These are phyloP conservation scores for Aspergillus glaucus DNA, from an alignment of 2,329 filamentous ascomycete genomes.

Conservation along the genomic window DNA sequence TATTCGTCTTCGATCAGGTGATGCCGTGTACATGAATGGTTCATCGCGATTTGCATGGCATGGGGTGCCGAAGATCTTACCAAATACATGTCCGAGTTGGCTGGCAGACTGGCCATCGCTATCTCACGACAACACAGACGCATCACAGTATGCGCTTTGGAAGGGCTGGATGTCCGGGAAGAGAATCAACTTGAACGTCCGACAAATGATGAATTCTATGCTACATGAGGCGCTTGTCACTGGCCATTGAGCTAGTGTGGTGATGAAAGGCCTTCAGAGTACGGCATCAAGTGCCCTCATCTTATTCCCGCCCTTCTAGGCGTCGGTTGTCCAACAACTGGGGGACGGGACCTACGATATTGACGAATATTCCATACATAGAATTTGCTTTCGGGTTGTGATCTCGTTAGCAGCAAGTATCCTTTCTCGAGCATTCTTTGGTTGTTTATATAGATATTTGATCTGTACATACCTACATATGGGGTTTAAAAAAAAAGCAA, in stretches of 20 bases:
- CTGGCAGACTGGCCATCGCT: conserved; percentile 65
- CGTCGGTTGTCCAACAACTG: neutral
- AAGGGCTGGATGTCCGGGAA: conserved; percentile 83
- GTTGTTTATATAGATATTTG: neutral
- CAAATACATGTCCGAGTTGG: conserved; percentile 69
- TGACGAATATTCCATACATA: neutral
- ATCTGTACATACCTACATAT: neutral
- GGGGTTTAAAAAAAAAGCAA: no score
- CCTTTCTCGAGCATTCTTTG: no score
- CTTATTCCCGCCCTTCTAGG: no score
- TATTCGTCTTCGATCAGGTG: conserved; percentile 71
- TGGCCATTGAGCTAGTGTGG: neutral
- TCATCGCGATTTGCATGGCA: conserved; percentile 87
- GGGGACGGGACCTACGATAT: neutral
- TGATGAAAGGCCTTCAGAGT: neutral
- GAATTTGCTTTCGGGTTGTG: no score
- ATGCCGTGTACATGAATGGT: conserved; percentile 83
- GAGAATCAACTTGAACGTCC: conserved; percentile 83
- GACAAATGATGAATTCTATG: conserved; percentile 66
- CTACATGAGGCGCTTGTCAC: conserved; percentile 1
- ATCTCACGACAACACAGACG: conserved; percentile 33
- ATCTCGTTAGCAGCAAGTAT: no score
- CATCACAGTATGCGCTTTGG: conserved; percentile 58
- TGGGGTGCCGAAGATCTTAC: conserved; percentile 80
- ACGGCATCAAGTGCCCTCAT: no score